Evolutionary conservation across 2,329 filamentous ascomycete genomes (phyloP).

Genomic region (Colletotrichum liaoningense): DNA sequence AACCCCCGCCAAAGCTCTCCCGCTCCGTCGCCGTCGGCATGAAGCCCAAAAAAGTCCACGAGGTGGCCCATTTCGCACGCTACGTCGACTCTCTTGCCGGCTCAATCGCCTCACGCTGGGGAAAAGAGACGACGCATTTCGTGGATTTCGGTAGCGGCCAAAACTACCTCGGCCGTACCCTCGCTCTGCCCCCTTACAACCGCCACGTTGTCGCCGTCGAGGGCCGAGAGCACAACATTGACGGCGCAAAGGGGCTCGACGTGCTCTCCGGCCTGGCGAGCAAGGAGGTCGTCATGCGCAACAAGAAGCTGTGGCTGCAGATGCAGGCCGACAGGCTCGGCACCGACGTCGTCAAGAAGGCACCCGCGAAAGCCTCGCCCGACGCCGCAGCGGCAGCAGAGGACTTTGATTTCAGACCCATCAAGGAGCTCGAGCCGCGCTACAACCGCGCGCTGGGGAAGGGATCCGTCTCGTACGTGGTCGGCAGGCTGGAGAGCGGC

Average conservation of each 20-base stretch:
- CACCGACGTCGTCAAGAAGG: conserved; percentile 49
- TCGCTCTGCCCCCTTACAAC: conserved; percentile 88
- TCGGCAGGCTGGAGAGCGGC: conserved; percentile 79
- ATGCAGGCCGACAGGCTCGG: conserved; percentile 56
- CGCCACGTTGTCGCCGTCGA: conserved; percentile 92
- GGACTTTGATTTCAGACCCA: conserved; percentile 57
- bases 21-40: conserved; percentile 86
- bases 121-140: conserved; percentile 79
- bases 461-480: conserved; percentile 81
- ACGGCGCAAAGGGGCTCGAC: conserved; percentile 86
- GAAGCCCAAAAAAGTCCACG: conserved; percentile 95
- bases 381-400: conserved; percentile 33
- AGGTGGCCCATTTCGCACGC: conserved; percentile 89
- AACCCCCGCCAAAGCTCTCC: conserved; percentile 68
- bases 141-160: conserved; percentile 97
- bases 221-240: conserved; percentile 86
- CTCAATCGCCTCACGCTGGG: conserved; percentile 68
- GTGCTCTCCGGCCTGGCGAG: conserved; percentile 81
- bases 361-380: conserved; percentile 3
- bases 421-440: conserved; percentile 59
- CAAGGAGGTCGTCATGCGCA: conserved; percentile 79
- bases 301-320: conserved; percentile 82
- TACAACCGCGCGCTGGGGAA: conserved; percentile 71
- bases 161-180: conserved; percentile 90
- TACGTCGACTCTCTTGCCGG: conserved; percentile 76